Conservation (phyloP, 1,284 basidiomycete genomes). For the Ustilago hordei region DNA sequence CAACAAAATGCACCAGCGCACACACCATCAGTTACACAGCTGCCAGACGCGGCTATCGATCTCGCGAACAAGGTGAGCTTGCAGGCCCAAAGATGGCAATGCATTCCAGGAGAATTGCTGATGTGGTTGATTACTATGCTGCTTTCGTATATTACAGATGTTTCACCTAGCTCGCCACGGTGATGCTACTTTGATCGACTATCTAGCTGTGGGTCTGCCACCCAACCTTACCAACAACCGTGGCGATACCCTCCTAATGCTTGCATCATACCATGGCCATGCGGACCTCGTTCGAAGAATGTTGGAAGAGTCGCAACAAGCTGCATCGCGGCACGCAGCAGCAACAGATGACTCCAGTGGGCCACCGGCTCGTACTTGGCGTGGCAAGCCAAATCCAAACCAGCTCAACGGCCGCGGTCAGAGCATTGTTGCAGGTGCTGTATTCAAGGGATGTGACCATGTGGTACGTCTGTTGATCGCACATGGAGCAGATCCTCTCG, state of each 20-base stretch:
- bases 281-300: constrained; percentile 75
- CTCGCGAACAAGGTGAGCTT: constrained; percentile 39
- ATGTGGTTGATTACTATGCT: background rate
- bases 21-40: constrained; percentile 23
- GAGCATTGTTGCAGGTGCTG: constrained; percentile 83
- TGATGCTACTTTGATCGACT: constrained; percentile 71
- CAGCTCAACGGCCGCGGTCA: constrained; percentile 81
- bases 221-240: constrained; percentile 79
- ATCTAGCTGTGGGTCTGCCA: constrained; percentile 80
- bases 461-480: constrained; percentile 76
- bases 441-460: constrained; percentile 79
- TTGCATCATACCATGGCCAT: constrained; percentile 83
- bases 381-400: constrained; percentile 51
- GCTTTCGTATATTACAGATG: constrained; percentile 70
- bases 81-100: background rate
- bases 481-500: constrained; percentile 77
- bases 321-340: constrained; percentile 3
- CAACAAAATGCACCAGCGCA: constrained; percentile 7
- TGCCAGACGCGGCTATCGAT: constrained; percentile 42
- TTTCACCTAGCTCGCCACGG: constrained; percentile 81
- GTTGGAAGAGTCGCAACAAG: constrained; percentile 23
- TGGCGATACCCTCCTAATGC: constrained; percentile 76
- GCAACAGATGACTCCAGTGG: background rate
- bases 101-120: background rate
- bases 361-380: constrained; percentile 10